These are phyloP conservation scores for Vanrija sp. DNA, from an alignment of 1,284 basidiomycete species.

Conservation along the genomic window DNA sequence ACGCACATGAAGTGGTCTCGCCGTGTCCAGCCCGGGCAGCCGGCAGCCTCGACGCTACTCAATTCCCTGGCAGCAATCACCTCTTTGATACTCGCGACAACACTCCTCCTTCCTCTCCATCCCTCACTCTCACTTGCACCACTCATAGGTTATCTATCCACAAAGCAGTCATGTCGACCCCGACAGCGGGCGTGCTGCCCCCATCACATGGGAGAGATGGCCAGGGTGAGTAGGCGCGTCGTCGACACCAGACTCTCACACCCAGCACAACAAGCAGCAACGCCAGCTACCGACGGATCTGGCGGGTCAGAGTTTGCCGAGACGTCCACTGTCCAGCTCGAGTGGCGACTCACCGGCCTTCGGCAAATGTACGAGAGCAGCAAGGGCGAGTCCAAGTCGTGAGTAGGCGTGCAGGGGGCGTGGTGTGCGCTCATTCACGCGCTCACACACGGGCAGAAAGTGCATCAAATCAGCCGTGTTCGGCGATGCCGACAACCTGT, in stretches of 20 bases:
- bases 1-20: no score
- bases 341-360: constrained; percentile 68
- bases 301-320: constrained; percentile 51
- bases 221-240: no score
- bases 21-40: no score
- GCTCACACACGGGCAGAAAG: constrained; percentile 29
- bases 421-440: background rate
- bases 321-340: constrained; percentile 62
- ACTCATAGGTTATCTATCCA: background rate
- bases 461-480: constrained; percentile 50
- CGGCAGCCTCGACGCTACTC: no score
- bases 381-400: constrained; percentile 47
- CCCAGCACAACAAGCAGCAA: background rate
- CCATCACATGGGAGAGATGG: no score
- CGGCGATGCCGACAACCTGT: constrained; percentile 47
- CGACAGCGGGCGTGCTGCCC: no score
- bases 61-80: no score
- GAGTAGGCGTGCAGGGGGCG: constrained; percentile 9
- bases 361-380: constrained; percentile 68
- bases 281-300: background rate
- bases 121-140: no score
- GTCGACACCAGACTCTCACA: background rate
- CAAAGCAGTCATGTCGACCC: background rate
- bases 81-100: no score
- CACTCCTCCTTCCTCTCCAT: no score